phyloP scores from a whole-genome alignment of 225 moss, liverwort and hornwort genomes.

The Sphagnum contortum region DNA sequence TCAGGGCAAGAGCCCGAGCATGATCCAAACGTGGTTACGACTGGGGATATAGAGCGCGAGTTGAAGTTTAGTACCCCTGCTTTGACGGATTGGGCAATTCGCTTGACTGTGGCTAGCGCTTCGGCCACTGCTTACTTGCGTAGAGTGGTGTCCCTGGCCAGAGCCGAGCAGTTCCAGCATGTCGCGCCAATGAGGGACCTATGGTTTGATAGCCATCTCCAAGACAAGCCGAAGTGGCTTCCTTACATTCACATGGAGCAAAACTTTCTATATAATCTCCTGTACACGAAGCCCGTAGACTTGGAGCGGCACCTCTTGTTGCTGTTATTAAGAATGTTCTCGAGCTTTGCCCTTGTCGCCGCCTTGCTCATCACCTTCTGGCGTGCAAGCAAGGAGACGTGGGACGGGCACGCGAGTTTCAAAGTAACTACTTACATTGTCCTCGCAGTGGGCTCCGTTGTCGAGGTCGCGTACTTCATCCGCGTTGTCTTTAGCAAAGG shows the following conservation, averaged over 20 bases:
- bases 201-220: not conserved
- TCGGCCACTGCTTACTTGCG: slow-evolving; percentile 4
- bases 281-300: slow-evolving; percentile 7
- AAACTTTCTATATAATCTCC: slow-evolving; percentile 7
- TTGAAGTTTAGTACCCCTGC: not conserved
- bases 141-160: not conserved
- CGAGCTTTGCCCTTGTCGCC: slow-evolving; percentile 1
- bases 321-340: not conserved
- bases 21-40: not conserved
- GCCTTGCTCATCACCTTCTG: not conserved
- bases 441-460: not conserved
- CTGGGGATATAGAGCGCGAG: slow-evolving; percentile 1
- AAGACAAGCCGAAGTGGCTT: slow-evolving; percentile 3
- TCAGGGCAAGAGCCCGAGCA: not conserved
- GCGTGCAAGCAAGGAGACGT: not conserved
- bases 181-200: not conserved
- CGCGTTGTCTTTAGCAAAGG: slow-evolving; percentile 5
- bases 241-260: slow-evolving; percentile 1
- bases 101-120: slow-evolving; percentile 2
- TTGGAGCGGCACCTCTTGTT: too few relatives aligned
- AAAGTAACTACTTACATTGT: slow-evolving; percentile 8
- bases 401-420: not conserved
- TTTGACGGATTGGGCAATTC: not conserved
- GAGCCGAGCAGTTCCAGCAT: slow-evolving; percentile 1
- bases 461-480: slow-evolving; percentile 2